Base-by-base conservation (phyloP, 306 rosid genomes). In the Gillenia trifoliata region DNA sequence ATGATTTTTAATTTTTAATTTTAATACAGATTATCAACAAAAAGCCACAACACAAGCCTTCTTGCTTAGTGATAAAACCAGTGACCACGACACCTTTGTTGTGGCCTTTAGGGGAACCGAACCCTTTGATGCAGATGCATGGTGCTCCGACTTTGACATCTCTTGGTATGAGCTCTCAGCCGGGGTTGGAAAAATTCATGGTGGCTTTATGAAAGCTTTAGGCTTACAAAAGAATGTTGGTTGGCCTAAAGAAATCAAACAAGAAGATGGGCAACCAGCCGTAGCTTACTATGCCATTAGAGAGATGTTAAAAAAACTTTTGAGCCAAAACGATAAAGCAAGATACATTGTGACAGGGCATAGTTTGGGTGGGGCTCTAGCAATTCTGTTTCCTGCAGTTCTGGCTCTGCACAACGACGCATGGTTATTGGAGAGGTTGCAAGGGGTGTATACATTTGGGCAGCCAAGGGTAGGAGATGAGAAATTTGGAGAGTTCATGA, bases 391-490 rank as follows among this genome's bases (percentile, higher is more conserved):
- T 66, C 84, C 85, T 0, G 77, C 89, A 0, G 71, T 90, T 29
- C 26, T 88, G 78, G 66, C 83, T 19, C 52, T 90, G 50, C 96
- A 92, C 54, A 66, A 73, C 4, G 97, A 92, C 45, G 41, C 50
- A 22, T 78, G 69, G 66, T 64, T 92, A 56, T 62, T 92, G 41
- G 85, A 90, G 64, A 84, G 93, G 68, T 54, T 90, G 52, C 81
- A 87, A 50, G 96, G 93, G 69, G 81, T 90, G 36, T 88, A 88
- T 79, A 92, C 96, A 0, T 92, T 85, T 78, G 96, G 97, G 33
- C 96, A 92, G 69, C 97, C 97, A 2, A 85, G 96, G 56, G 89
- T 92, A 23, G 96, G 97, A 63, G 84, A 92, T 55, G 59, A 50
- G 23, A 43, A n/a, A 1, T 89, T 84, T 55, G 85, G 85, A 11